A percentile compares a stretch with the other conserved stretches of the same genome.
These are phyloP conservation scores for Arthrobotrys conoides DNA, from an alignment of 2,329 filamentous ascomycete genomes.

Conservation along the genomic window DNA sequence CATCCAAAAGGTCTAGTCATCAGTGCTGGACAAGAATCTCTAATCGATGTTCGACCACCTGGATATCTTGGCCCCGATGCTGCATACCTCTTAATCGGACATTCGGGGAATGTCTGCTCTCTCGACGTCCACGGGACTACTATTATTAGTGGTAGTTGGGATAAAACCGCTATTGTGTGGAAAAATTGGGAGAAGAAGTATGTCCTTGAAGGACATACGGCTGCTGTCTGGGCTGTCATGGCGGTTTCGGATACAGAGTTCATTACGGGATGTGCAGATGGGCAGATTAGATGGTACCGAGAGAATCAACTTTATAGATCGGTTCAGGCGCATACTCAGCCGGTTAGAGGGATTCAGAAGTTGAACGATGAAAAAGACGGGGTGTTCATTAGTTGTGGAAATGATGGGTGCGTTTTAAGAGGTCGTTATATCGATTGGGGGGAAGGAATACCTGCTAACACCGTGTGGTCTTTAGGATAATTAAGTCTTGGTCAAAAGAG, in stretches of 20 bases:
- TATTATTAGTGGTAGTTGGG: slow-evolving; percentile 94
- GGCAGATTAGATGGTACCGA: slow-evolving; percentile 86
- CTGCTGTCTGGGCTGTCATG: slow-evolving; percentile 91
- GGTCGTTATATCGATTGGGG: background rate
- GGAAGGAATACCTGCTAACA: background rate
- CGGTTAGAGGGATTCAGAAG: slow-evolving; percentile 88
- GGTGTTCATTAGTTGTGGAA: slow-evolving; percentile 94
- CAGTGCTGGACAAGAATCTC: slow-evolving; percentile 89
- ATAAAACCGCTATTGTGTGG: slow-evolving; percentile 85
- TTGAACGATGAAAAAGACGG: slow-evolving; percentile 73
- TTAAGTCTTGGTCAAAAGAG: slow-evolving; percentile 87
- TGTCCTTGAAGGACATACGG: slow-evolving; percentile 81
- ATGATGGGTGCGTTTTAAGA: slow-evolving; percentile 75
- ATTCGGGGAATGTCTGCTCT: slow-evolving; percentile 88
- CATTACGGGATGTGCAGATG: slow-evolving; percentile 83
- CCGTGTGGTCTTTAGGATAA: slow-evolving; percentile 69
- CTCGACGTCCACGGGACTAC: slow-evolving; percentile 82
- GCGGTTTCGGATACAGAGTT: slow-evolving; percentile 84
- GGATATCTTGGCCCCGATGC: slow-evolving; percentile 75
- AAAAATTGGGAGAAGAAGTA: slow-evolving; percentile 84
- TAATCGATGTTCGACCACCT: slow-evolving; percentile 89
- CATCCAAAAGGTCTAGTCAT: slow-evolving; percentile 81
- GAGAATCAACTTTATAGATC: slow-evolving; percentile 76
- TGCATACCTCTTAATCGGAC: slow-evolving; percentile 87
- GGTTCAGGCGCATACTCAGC: slow-evolving; percentile 80